Base-by-base conservation (phyloP, 345 rosid species). In the Camelina sativa region DNA sequence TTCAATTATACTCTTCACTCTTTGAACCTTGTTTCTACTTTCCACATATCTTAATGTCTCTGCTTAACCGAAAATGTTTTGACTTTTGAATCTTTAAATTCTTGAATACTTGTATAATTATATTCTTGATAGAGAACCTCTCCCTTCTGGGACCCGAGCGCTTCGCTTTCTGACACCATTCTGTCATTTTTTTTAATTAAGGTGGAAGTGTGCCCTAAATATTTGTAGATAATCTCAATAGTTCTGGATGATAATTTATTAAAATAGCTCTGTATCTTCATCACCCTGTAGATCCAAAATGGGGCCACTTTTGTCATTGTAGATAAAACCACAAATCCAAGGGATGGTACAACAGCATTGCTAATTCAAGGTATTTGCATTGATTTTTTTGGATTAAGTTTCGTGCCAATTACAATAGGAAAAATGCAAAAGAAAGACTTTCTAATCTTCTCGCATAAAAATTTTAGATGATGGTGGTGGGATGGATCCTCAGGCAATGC, bases 261-360 rank as follows among this genome's bases (percentile, higher is more conserved):
- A 59, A 65, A 57, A 57, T 79, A 76, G 67, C 70, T 72, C 74
- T 80, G 68, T 48, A 69, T 77, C 68, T 63, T 59, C 67, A 16
- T 84, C 61, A 62, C 75, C 62, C 66, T 84, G 77, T 85, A 91
- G 97, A 89, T 91, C 87, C 89, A 87, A 87, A 95, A 92, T 79
- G 97, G 97, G 81, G 97, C 99, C 86, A 86, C 92, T 82, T 95
- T 79, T 86, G 97, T 92, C 85, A 83, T 68, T 78, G 88, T 95
- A 82, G 97, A 95, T 85, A 90, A 90, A 88, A 86, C 47, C 35
- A 44, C 73, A 76, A 92, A 83, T 76, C 96, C 96, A 37, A 90
- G 86, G 85, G 88, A 95, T 81, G 90, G 87, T 65, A 83, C 84
- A 74, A 53, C 86, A 6, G 91, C 93, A 43, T 79, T 95, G 80